phyloP scores from a whole-genome alignment of 2,329 filamentous ascomycete species.

The Microdochium bolleyi region DNA sequence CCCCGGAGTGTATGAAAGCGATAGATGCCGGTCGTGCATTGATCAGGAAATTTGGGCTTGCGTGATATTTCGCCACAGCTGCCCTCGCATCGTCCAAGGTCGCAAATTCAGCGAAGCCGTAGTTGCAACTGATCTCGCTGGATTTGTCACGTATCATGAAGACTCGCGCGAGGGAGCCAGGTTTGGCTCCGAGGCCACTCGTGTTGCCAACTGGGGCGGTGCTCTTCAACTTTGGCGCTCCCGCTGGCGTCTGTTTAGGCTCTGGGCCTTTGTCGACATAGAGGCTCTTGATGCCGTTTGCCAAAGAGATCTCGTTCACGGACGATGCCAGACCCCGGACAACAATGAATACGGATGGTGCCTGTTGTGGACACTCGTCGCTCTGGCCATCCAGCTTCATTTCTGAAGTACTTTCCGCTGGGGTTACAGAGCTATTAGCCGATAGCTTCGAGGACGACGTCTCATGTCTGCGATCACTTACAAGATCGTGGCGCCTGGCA shows the following conservation, averaged over 20 bases:
- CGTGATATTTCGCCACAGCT: conserved; percentile 64
- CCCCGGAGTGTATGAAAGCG: conserved; percentile 74
- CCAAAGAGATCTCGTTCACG: conserved; percentile 64
- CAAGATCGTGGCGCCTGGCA: conserved; percentile 24
- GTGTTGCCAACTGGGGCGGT: conserved; percentile 47
- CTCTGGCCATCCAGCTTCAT: conserved; percentile 38
- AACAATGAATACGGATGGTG: conserved; percentile 68
- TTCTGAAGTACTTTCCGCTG: conserved; percentile 20
- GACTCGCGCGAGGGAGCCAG: conserved; percentile 68
- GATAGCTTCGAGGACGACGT: neutral
- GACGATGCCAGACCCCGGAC: conserved; percentile 63
- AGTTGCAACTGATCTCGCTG: conserved; percentile 67
- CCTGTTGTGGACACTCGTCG: conserved; percentile 37
- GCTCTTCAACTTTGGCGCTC: conserved; percentile 46
- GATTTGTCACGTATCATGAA: conserved; percentile 67
- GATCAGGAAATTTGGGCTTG: conserved; percentile 69
- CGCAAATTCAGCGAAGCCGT: conserved; percentile 78
- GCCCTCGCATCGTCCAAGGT: conserved; percentile 68
- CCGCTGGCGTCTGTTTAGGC: conserved; percentile 32
- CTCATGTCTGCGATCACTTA: conserved; percentile 7
- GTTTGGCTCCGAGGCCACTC: conserved; percentile 59
- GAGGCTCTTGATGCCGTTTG: conserved; percentile 65
- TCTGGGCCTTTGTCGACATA: conserved; percentile 52
- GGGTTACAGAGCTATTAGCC: conserved; percentile 1
- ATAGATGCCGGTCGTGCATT: conserved; percentile 63